These are phyloP conservation scores for Leccinum cinnamomeum DNA, from an alignment of 1,284 basidiomycete genomes.

Conservation along the genomic window DNA sequence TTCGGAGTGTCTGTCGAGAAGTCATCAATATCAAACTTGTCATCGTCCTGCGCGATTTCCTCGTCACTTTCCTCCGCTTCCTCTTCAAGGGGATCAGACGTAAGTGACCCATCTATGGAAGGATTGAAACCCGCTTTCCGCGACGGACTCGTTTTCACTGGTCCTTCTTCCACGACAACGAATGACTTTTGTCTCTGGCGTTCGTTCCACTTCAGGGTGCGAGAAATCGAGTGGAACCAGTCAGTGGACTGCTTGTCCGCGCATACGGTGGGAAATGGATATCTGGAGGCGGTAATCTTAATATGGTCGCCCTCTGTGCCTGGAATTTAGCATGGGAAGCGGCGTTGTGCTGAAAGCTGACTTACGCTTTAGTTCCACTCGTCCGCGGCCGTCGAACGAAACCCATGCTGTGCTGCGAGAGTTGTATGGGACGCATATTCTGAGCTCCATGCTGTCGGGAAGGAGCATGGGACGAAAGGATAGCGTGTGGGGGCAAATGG, in stretches of 20 bases:
- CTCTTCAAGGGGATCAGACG: constrained; percentile 40
- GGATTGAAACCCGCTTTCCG: constrained; percentile 22
- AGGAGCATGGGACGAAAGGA: constrained; percentile 99
- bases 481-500: constrained; percentile 97
- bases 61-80: constrained; percentile 38
- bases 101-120: constrained; percentile 19
- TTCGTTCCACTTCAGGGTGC: constrained; percentile 65
- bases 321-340: constrained; percentile 13
- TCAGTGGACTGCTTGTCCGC: constrained; percentile 96
- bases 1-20: constrained; percentile 56
- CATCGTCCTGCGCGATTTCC: constrained; percentile 60
- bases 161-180: constrained; percentile 92
- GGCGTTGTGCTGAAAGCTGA: constrained; percentile 20
- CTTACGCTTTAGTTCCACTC: constrained; percentile 93
- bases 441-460: constrained; percentile 97
- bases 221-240: constrained; percentile 89
- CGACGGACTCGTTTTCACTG: constrained; percentile 42
- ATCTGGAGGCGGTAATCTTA: constrained; percentile 96
- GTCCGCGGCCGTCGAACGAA: constrained; percentile 95
- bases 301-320: constrained; percentile 95
- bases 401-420: constrained; percentile 99
- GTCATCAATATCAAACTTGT: constrained; percentile 90
- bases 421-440: constrained; percentile 98
- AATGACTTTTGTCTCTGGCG: constrained; percentile 96
- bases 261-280: constrained; percentile 98